Base-by-base conservation (phyloP, 1,284 basidiomycete genomes). In the Agaricales sp. region DNA sequence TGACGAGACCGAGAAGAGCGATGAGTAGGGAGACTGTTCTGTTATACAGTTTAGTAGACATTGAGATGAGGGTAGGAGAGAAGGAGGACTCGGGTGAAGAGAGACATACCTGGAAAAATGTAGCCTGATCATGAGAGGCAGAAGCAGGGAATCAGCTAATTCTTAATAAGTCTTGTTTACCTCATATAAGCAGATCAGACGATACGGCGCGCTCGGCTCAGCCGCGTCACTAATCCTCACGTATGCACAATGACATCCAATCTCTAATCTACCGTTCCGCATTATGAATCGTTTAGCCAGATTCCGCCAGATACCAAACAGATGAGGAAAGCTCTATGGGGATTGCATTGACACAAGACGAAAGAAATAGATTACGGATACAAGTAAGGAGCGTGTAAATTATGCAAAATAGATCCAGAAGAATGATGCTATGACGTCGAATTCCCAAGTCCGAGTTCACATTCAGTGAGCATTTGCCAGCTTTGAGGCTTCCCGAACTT, bases 11-110 rank as follows among this genome's bases (percentile, higher is more conserved):
- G 43, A 77, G 63, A 54, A 78, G 58, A 21, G 84, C 77, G 52
- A 77, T 72, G 41, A 69, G 64, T 46, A 80, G 63, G 6, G 78
- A 74, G 24, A 77, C 71, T 24, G 71, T 72, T 67, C 78, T 82
- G 55, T 62, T 58, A 50, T 61, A 61, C 22, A 52, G 51, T 19
- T 21, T 24, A 41, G 38, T 45, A 47, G 50, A 52, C 55, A 62
- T 59, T 51, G 45, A 53, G 52, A 55, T 51, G 51, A 54, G 52
- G 44, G 46, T 46, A 38, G 44, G 46, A 35, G 16, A 16, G 39
- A 21, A 45, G 43, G 30, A 18, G 20, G 38, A 38, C 30, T 41
- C 8, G 18, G 13, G 6, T 8, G 18, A 30, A 30, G 4, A 41
- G 6, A 20, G 39, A 41, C 39, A 41, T 8, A 41, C 39, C 19